Conservation (phyloP, 176 grass and related monocot genomes). For the Tillandsia leiboldiana region DNA sequence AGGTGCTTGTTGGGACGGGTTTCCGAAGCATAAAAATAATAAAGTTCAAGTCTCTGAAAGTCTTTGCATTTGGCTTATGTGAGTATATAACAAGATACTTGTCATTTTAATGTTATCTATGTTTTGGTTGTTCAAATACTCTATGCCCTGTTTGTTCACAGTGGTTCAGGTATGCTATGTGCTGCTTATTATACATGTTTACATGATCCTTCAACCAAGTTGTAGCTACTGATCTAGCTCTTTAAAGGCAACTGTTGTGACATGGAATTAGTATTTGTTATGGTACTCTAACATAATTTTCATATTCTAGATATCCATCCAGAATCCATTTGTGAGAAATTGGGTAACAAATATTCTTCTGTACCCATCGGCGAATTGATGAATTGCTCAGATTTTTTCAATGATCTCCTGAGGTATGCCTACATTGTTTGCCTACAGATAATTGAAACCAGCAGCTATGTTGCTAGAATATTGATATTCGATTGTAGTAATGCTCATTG, state of each 20-base stretch:
- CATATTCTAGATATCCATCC: slow-evolving; percentile 66
- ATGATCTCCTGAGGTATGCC: slow-evolving; percentile 80
- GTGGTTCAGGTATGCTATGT: neutral
- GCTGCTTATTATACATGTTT: neutral
- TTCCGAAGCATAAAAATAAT: slow-evolving; percentile 84
- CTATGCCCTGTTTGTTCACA: neutral
- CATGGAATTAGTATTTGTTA: neutral
- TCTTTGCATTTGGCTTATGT: slow-evolving; percentile 99
- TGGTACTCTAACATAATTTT: slow-evolving; percentile 5
- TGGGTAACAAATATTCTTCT: slow-evolving; percentile 86
- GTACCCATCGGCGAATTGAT: slow-evolving; percentile 50
- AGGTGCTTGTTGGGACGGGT: slow-evolving; percentile 91
- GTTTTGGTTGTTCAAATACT: neutral
- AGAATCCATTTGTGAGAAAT: slow-evolving; percentile 65
- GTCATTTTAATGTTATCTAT: neutral
- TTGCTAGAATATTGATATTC: neutral
- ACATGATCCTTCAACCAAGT: neutral
- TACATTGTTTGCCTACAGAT: slow-evolving; percentile 7
- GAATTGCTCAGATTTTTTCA: slow-evolving; percentile 72
- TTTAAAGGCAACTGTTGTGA: neutral
- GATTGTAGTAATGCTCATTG: neutral
- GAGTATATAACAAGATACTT: slow-evolving; percentile 26
- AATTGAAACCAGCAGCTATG: neutral
- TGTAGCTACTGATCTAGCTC: slow-evolving; percentile 4
- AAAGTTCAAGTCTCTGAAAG: slow-evolving; percentile 69